Evolutionary conservation across 306 rosid species (phyloP).

Genomic region (Mimosa pudica): DNA sequence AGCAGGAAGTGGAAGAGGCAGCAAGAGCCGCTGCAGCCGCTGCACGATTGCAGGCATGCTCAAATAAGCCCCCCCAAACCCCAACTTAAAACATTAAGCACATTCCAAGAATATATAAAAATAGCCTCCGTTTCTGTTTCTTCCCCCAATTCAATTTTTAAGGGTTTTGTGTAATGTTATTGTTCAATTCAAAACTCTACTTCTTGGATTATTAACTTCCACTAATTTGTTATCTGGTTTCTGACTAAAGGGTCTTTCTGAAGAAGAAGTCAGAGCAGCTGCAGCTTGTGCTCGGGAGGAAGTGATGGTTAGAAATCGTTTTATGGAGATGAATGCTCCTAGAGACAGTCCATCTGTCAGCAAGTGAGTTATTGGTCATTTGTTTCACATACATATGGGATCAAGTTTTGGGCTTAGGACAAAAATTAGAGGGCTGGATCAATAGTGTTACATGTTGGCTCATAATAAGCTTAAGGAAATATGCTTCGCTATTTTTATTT

Average conservation of each 20-base stretch:
- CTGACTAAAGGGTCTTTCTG: conserved; percentile 83
- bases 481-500: background rate
- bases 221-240: conserved; percentile 35
- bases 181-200: background rate
- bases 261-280: conserved; percentile 98
- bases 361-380: conserved; percentile 62
- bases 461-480: conserved; percentile 11
- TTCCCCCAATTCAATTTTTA: too few species aligned
- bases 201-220: background rate
- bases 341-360: conserved; percentile 82
- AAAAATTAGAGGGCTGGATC: background rate
- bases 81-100: too few species aligned
- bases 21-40: conserved; percentile 88
- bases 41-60: conserved; percentile 86
- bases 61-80: conserved; percentile 1
- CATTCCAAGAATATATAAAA: too few species aligned
- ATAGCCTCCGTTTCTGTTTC: too few species aligned
- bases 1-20: conserved; percentile 95
- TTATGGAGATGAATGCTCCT: conserved; percentile 97
- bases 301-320: conserved; percentile 90
- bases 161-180: background rate
- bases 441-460: conserved; percentile 9
- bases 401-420: conserved; percentile 6
- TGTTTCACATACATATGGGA: background rate
- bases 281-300: conserved; percentile 99